Evolutionary conservation across 345 rosid species (phyloP).

Genomic region (Geranium brycei): DNA sequence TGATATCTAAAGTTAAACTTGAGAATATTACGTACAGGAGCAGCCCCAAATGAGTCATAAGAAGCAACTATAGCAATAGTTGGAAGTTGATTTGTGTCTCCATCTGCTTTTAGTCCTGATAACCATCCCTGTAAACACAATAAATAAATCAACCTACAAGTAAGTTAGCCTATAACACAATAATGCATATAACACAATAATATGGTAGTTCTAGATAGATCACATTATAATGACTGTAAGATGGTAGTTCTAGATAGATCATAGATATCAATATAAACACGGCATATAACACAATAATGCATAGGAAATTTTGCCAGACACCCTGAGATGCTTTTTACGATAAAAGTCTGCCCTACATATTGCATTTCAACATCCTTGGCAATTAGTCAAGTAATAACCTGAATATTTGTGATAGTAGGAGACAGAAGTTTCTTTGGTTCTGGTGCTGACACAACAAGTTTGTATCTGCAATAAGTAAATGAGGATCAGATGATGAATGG

Average conservation of each 20-base stretch:
- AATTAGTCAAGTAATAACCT: conserved; percentile 30
- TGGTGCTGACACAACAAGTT: conserved; percentile 66
- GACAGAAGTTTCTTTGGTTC: conserved; percentile 80
- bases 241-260: not conserved
- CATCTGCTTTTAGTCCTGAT: conserved; percentile 81
- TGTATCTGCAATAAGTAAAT: conserved; percentile 41
- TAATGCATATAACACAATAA: too few species aligned
- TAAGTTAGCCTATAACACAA: conserved; percentile 4
- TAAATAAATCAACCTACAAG: conserved; percentile 10
- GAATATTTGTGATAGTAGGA: conserved; percentile 69
- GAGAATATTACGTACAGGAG: conserved; percentile 59
- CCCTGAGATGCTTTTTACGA: not conserved
- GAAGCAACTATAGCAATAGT: conserved; percentile 92
- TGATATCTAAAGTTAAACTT: not conserved
- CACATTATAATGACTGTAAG: not conserved
- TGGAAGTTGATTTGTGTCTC: conserved; percentile 77
- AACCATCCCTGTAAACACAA: conserved; percentile 72
- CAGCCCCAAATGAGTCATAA: conserved; percentile 93
- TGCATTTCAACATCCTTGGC: not conserved
- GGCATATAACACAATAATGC: not conserved
- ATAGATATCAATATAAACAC: not conserved
- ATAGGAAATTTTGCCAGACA: not conserved
- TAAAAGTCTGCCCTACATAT: not conserved
- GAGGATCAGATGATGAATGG: not conserved
- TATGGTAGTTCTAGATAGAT: not conserved